phyloP scores from a whole-genome alignment of 2,329 filamentous ascomycete species.

The Geosmithia putterillii region DNA sequence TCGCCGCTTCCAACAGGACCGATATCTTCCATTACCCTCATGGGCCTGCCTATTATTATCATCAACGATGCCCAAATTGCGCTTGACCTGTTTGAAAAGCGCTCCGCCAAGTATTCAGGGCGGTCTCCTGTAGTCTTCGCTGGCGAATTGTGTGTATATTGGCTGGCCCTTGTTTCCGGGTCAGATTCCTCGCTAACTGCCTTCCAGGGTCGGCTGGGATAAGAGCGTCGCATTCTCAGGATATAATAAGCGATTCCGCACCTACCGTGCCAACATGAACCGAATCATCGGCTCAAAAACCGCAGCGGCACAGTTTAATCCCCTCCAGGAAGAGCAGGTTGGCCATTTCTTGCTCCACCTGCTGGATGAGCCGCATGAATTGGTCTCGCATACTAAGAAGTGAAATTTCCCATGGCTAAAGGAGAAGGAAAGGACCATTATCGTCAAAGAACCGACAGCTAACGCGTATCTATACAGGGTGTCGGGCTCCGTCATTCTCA shows the following conservation, averaged over 20 bases:
- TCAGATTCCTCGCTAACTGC: neutral
- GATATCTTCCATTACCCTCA: conserved; percentile 10
- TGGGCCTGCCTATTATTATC: conserved; percentile 24
- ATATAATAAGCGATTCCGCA: conserved; percentile 22
- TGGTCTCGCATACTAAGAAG: neutral
- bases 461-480: conserved; percentile 7
- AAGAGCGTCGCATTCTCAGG: conserved; percentile 18
- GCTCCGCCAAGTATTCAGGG: conserved; percentile 8
- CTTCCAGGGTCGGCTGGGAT: conserved; percentile 9
- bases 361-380: neutral
- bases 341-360: neutral
- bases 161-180: neutral
- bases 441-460: neutral
- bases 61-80: conserved; percentile 23
- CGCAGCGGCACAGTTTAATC: conserved; percentile 11
- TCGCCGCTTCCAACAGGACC: conserved; percentile 5
- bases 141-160: neutral
- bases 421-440: neutral
- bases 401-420: neutral
- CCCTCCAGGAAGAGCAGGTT: neutral
- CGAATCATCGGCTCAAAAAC: conserved; percentile 30
- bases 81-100: conserved; percentile 18
- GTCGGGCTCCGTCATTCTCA: conserved; percentile 8
- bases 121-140: conserved; percentile 3
- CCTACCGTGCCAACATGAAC: conserved; percentile 30